phyloP scores from a whole-genome alignment of 2,329 filamentous ascomycete species.

The Apiospora aurea region DNA sequence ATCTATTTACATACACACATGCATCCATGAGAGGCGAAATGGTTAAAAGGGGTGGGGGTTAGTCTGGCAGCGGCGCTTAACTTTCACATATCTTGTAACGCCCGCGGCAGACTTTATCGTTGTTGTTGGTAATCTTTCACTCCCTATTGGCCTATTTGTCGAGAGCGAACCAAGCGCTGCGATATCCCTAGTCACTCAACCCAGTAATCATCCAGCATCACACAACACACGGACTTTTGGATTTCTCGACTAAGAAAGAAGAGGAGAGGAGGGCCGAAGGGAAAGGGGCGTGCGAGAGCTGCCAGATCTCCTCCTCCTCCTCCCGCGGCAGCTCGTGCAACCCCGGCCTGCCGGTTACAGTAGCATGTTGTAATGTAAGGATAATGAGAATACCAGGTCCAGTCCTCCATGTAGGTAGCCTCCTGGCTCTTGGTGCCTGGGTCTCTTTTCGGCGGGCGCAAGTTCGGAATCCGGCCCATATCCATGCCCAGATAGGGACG shows the following conservation, averaged over 20 bases:
- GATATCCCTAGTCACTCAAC: neutral
- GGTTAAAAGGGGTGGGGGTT: slow-evolving; percentile 8
- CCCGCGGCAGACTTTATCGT: slow-evolving; percentile 10
- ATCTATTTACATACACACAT: neutral
- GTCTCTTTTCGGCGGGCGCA: neutral
- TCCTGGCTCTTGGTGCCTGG: neutral
- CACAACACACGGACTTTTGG: neutral
- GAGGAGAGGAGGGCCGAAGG: neutral
- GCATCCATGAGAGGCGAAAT: neutral
- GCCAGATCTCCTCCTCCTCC: slow-evolving; percentile 18
- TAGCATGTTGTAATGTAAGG: neutral
- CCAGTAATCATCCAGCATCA: neutral
- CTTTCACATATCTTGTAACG: neutral
- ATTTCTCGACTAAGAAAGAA: neutral
- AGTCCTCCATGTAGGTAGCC: neutral
- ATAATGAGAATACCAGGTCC: neutral
- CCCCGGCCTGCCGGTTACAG: neutral
- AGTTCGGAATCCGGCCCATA: slow-evolving; percentile 5
- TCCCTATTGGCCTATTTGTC: neutral
- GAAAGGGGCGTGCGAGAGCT: slow-evolving; percentile 15
- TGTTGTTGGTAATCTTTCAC: slow-evolving; percentile 5
- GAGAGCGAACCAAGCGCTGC: slow-evolving; percentile 11
- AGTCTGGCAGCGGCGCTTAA: slow-evolving; percentile 17
- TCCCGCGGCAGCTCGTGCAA: slow-evolving; percentile 7
- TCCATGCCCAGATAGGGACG: neutral